These are phyloP conservation scores for Neofusicoccum cordaticola DNA, from an alignment of 2,329 filamentous ascomycete genomes.

Conservation along the genomic window DNA sequence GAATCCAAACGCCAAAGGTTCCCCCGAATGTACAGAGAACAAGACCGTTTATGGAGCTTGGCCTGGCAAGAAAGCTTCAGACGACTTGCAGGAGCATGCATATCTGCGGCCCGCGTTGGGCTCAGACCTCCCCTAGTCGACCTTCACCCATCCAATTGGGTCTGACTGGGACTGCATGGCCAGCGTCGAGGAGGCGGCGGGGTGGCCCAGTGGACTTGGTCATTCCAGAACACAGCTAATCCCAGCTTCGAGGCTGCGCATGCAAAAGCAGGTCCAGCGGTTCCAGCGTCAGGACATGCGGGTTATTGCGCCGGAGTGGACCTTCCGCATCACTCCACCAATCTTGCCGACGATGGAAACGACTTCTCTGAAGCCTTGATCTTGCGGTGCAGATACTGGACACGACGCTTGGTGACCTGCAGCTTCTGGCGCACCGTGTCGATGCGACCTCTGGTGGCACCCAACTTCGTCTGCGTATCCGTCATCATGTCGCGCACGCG, in stretches of 20 bases:
- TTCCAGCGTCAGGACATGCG: no score
- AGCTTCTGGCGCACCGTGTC: neutral
- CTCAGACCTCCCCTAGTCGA: neutral
- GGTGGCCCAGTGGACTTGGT: neutral
- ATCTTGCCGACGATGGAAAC: neutral
- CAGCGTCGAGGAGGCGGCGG: neutral
- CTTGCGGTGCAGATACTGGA: constrained; percentile 7
- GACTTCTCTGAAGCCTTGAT: constrained; percentile 1
- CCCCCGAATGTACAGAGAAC: neutral
- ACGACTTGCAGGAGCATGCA: neutral
- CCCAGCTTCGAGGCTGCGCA: neutral
- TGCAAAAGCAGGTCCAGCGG: neutral
- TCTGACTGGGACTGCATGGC: neutral
- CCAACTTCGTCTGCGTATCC: constrained; percentile 4
- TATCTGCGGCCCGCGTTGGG: neutral
- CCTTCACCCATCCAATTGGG: neutral
- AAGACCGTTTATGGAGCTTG: neutral
- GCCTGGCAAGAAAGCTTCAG: neutral
- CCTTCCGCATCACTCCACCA: neutral
- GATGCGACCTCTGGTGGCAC: neutral
- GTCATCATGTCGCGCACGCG: constrained; percentile 11
- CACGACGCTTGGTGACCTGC: neutral
- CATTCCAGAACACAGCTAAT: neutral
- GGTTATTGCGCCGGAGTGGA: neutral
- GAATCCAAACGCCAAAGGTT: neutral